phyloP scores from a whole-genome alignment of 768 basidiomycete species.

The Kwoniella botswanensis region DNA sequence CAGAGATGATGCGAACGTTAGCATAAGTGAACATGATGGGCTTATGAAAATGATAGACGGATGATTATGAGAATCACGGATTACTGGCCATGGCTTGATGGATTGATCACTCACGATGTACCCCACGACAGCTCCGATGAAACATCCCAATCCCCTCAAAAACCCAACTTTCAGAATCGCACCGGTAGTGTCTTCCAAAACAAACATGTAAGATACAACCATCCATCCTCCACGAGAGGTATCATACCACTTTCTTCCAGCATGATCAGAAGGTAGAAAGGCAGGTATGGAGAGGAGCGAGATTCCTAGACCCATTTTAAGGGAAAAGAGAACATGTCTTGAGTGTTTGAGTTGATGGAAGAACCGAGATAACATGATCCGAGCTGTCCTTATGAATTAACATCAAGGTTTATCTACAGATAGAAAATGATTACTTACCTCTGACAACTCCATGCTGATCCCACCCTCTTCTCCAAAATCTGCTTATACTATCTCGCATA shows the following conservation, averaged over 20 bases:
- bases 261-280: constrained; percentile 39
- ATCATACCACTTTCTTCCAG: constrained; percentile 50
- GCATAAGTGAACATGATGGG: too few relatives aligned
- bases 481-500: constrained; percentile 4
- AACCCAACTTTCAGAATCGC: constrained; percentile 55
- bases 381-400: constrained; percentile 21
- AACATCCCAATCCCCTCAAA: constrained; percentile 54
- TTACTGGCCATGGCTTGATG: background rate
- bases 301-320: constrained; percentile 53
- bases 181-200: constrained; percentile 56
- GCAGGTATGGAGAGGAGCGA: constrained; percentile 54
- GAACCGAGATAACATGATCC: constrained; percentile 42
- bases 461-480: constrained; percentile 40
- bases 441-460: constrained; percentile 29
- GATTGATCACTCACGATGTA: constrained; percentile 46
- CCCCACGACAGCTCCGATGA: constrained; percentile 52
- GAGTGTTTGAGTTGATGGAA: constrained; percentile 45
- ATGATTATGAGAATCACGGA: background rate
- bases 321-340: constrained; percentile 46
- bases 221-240: constrained; percentile 53
- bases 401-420: background rate
- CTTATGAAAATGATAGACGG: too few relatives aligned
- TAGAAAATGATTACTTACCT: constrained; percentile 23
- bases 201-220: constrained; percentile 55
- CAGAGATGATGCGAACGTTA: background rate